Evolutionary conservation across 2,329 filamentous ascomycete genomes (phyloP).

Genomic region (Sclerotinia minor): DNA sequence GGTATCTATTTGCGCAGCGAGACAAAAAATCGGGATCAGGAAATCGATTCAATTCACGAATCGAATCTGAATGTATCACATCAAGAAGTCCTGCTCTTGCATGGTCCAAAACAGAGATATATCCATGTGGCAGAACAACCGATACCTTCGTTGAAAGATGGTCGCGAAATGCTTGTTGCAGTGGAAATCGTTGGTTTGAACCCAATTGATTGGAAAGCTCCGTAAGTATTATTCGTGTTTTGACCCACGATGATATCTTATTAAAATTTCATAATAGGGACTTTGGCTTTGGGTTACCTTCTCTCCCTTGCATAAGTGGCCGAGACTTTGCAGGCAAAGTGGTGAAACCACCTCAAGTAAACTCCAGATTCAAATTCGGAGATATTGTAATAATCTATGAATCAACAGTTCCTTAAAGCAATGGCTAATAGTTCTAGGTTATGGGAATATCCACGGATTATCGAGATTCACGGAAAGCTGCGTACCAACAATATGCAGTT

Average conservation of each 20-base stretch:
- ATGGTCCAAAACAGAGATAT: conserved; percentile 53
- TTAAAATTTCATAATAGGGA: conserved; percentile 32
- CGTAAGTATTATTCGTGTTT: conserved; percentile 64
- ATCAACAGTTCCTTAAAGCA: conserved; percentile 32
- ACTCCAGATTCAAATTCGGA: conserved; percentile 53
- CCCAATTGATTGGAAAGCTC: conserved; percentile 78
- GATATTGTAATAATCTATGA: conserved; percentile 49
- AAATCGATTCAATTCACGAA: conserved; percentile 1
- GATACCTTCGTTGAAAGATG: conserved; percentile 53
- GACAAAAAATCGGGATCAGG: background rate
- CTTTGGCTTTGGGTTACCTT: conserved; percentile 40
- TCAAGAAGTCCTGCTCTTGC: conserved; percentile 53
- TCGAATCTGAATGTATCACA: conserved; percentile 25
- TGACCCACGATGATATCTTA: conserved; percentile 3
- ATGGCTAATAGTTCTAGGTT: conserved; percentile 40
- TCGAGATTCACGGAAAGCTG: conserved; percentile 39
- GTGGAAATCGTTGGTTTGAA: conserved; percentile 64
- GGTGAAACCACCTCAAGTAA: conserved; percentile 47
- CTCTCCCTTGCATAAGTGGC: conserved; percentile 39
- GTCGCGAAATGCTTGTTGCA: conserved; percentile 62
- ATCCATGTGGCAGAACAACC: conserved; percentile 47
- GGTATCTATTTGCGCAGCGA: conserved; percentile 17
- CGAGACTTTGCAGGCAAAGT: conserved; percentile 66
- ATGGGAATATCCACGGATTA: conserved; percentile 41
- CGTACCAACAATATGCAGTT: conserved; percentile 54